Evolutionary conservation across 164 flowering plant genomes (phyloP), one percentile per base, ranked within the genome.

Genomic region (Hamamelis virginiana): DNA sequence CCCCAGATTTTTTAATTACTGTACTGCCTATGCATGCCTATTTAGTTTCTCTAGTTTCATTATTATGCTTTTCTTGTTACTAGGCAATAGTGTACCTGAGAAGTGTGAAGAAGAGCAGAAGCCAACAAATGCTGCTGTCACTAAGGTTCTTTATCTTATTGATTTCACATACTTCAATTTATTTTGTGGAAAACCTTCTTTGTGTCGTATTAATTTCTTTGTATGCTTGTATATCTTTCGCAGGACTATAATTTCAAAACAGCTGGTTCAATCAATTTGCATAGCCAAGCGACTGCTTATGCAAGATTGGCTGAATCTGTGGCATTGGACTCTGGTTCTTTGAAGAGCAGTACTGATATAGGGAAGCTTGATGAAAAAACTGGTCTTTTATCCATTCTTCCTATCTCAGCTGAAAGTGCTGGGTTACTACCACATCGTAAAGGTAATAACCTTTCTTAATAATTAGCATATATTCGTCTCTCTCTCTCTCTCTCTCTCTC

Each of bases 401-500:
- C 97, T 15, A 79, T 92, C 65, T 94, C 97, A 33, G 98, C 98
- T 62, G 90, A 92, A 81, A 81, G 85, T 69, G 75, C 96, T 38
- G 89, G 89, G 52, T 62, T 92, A n/a, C 79, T 91, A 41, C 96
- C 92, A 61, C 67, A 73, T 52, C 80, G 79, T 6, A 77, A 69
- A 56, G 91, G 95, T 90, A 75, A 78, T 59, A n/a, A 4, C 12
- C 52, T 75, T 62, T 53, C 13, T 6, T 59, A 28, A 3, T 62
- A 33, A 60, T 60, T 13, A 18, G 63, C 33, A 13, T 22, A 11
- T 22, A 55, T 11, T 22, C 59, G 8, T 22, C 59, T 55, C 59
- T 11, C 28, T 25, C 59, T 51, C 6, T 22, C 59, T 55, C 59
- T 11, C 28, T 25, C 27, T 51, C 22, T 19, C 21, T 33, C 4